Evolutionary conservation across 441 rosid genomes (phyloP).

Genomic region (Syzygium malaccense): DNA sequence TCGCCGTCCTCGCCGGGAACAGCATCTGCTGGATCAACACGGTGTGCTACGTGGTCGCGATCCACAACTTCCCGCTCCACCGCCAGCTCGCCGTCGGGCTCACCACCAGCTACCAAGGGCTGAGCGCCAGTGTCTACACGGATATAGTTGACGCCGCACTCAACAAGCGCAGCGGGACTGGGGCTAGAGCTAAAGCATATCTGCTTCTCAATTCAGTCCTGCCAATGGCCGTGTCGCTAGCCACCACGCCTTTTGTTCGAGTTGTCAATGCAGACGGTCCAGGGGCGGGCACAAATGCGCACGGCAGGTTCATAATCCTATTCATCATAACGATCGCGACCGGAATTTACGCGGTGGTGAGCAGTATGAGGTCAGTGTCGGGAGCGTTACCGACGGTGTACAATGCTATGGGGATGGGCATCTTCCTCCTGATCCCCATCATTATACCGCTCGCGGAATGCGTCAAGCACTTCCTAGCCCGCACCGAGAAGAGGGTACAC

Average conservation of each 20-base stretch:
- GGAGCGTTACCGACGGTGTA: constrained; percentile 13
- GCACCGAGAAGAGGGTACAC: constrained; percentile 26
- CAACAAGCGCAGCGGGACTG: neutral
- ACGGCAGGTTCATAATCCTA: constrained; percentile 31
- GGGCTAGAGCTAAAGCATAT: constrained; percentile 39
- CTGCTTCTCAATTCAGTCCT: constrained; percentile 56
- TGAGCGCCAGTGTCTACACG: constrained; percentile 10
- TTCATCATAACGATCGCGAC: constrained; percentile 56
- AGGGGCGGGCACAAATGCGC: neutral
- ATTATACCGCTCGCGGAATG: constrained; percentile 30
- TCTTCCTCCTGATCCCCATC: constrained; percentile 45
- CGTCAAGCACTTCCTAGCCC: constrained; percentile 12
- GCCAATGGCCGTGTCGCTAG: constrained; percentile 35
- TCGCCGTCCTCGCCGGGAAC: constrained; percentile 24
- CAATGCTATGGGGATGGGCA: constrained; percentile 34
- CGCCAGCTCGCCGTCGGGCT: constrained; percentile 1
- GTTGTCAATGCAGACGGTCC: neutral
- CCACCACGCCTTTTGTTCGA: constrained; percentile 32
- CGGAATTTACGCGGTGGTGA: constrained; percentile 52
- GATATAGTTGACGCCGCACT: constrained; percentile 4
- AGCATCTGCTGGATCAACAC: constrained; percentile 38
- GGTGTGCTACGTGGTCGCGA: constrained; percentile 14
- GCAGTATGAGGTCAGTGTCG: constrained; percentile 32
- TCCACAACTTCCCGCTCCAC: constrained; percentile 9
- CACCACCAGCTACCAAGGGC: constrained; percentile 17